A percentile compares a stretch with the other conserved stretches of the same genome.
phyloP scores from a whole-genome alignment of 495 filamentous ascomycete species.

The Penicillium salamii region DNA sequence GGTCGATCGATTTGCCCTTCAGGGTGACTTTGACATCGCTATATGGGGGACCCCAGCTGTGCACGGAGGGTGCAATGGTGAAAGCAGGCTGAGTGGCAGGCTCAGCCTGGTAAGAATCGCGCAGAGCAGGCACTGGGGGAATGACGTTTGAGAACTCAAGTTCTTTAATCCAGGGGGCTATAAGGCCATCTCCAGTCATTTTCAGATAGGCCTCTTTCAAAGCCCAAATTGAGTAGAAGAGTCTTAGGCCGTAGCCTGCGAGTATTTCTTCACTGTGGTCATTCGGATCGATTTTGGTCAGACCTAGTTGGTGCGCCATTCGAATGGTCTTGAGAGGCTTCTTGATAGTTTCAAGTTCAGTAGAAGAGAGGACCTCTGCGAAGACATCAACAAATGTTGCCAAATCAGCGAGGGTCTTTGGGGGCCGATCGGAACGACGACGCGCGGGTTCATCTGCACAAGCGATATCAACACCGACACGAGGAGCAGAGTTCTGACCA shows the following conservation, averaged over 20 bases:
- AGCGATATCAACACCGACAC: constrained; percentile 68
- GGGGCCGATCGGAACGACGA: constrained; percentile 21
- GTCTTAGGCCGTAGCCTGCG: constrained; percentile 60
- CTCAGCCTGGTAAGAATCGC: constrained; percentile 3
- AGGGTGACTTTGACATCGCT: constrained; percentile 51
- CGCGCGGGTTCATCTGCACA: constrained; percentile 68
- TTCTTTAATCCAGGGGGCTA: constrained; percentile 73
- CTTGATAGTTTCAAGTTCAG: constrained; percentile 58
- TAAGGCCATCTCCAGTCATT: constrained; percentile 83
- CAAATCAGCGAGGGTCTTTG: constrained; percentile 53
- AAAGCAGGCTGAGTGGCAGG: constrained; percentile 15
- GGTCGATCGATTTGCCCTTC: constrained; percentile 42
- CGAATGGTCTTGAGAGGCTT: constrained; percentile 29
- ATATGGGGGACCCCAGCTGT: constrained; percentile 50
- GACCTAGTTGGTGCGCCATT: constrained; percentile 25
- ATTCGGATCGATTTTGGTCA: constrained; percentile 23
- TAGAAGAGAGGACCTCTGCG: constrained; percentile 67
- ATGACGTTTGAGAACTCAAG: constrained; percentile 66
- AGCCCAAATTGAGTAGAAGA: constrained; percentile 88
- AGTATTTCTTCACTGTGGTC: constrained; percentile 28
- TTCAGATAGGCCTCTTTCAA: constrained; percentile 92
- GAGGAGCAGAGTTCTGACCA: constrained; percentile 10
- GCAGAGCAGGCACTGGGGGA: constrained; percentile 43
- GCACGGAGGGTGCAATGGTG: constrained; percentile 17
- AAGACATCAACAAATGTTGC: constrained; percentile 72